Conservation (phyloP, 371 early-diverging fungal genomes). For the Mortierella sp. region DNA sequence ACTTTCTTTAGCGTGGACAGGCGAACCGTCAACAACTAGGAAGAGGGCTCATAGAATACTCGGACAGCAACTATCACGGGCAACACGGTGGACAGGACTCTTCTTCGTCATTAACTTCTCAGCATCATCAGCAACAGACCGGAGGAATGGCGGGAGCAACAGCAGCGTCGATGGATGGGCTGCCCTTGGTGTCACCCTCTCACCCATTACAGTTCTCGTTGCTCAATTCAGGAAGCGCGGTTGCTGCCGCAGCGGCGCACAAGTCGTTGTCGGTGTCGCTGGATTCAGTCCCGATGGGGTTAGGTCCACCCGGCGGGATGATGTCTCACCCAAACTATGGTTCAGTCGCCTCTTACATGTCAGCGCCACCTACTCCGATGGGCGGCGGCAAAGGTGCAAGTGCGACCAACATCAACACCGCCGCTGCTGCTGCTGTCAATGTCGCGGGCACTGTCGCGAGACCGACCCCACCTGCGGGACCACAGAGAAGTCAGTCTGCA, state of each 20-base stretch:
- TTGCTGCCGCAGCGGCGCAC: not conserved
- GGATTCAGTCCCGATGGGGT: slow-evolving; percentile 33
- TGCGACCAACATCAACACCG: slow-evolving; percentile 3
- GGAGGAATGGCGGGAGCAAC: slow-evolving; percentile 5
- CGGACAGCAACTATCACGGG: slow-evolving; percentile 21
- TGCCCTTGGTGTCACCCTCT: slow-evolving; percentile 30
- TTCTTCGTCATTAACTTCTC: slow-evolving; percentile 6
- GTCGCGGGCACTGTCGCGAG: not conserved
- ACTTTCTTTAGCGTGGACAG: slow-evolving; percentile 28
- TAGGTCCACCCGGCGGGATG: slow-evolving; percentile 29
- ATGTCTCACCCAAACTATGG: slow-evolving; percentile 34
- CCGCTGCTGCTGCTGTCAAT: not conserved
- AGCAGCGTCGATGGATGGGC: slow-evolving; percentile 13
- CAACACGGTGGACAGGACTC: slow-evolving; percentile 25
- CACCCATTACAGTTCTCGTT: slow-evolving; percentile 27
- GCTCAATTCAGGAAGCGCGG: slow-evolving; percentile 15
- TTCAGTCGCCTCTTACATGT: slow-evolving; percentile 34
- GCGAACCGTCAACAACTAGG: slow-evolving; percentile 19
- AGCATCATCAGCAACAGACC: slow-evolving; percentile 7
- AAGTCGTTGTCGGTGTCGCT: slow-evolving; percentile 26
- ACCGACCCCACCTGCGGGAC: not conserved
- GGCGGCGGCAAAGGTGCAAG: not conserved
- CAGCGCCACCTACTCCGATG: slow-evolving; percentile 6
- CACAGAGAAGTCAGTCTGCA: slow-evolving; percentile 12
- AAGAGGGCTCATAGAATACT: slow-evolving; percentile 30